Evolutionary conservation across 345 rosid species (phyloP), one percentile per base, ranked within the genome.

Genomic region (Bruguiera sexangula): DNA sequence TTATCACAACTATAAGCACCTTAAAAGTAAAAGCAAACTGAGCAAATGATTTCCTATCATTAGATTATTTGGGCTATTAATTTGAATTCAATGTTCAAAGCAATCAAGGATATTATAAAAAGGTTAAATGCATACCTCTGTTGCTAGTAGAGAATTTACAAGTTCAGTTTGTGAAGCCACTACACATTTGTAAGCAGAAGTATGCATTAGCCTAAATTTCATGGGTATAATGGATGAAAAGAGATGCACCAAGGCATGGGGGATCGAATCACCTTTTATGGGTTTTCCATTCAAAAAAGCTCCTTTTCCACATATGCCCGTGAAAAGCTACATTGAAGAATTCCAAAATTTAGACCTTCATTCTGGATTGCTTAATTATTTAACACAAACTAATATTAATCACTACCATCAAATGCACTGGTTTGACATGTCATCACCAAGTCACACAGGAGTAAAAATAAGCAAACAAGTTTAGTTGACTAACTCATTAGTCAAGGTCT

Each of bases 281-380:
- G 89, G 90, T 24, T 81, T 86, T 27, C 91, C 97, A 79, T 92
- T 90, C 70, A 92, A 72, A 82, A 84, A 90, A 27, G 98, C 91
- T 64, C 98, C 98, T 80, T 87, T 82, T 71, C 94, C 96, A 32
- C 27, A 78, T 55, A 87, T 76, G 64, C 87, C 97, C 11, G 92
- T 89, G 77, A 82, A 95, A 53, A 95, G 89, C 98, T 95, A 75
- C 80, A 81, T 16, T 53, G 56, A 66, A 73, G 15, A 63, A 73
- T 62, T 26, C 32, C 66, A 50, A 77, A 69, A 36, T 69, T 39
- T 58, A 69, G 43, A 24, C 6, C 11, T 63, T 43, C 50, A 18
- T 43, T 43, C 50, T 1, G 15, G 5, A 43, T 13, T 43, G 3
- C 15, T 10, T 39, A 11, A 39, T 39, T 10, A 39, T 39, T 39